Evolutionary conservation across 2,329 filamentous ascomycete species (phyloP), one percentile per base, ranked within the genome.

Genomic region (Furcasterigmium sp.): DNA sequence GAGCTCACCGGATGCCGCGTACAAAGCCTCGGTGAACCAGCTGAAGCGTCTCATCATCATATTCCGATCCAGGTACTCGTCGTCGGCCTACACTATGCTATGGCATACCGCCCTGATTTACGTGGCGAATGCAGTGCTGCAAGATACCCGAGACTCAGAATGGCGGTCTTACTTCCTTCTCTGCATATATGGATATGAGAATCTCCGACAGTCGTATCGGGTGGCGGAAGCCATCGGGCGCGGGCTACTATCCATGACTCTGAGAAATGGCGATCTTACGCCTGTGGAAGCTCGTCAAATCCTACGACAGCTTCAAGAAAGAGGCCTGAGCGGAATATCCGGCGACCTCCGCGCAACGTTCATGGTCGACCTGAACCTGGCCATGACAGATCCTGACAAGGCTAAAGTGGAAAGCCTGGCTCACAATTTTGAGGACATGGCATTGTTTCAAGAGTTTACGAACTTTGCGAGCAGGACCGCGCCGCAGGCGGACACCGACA

Each of bases 41-140:
- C 54, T 69, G 8, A 68, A 69, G 45, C 55, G 56, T 7, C 55
- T 68, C 2, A 51, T 69, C 5, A 43, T 68, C 19, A 51, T 58
- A 13, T 68, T 65, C 44, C 60, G 64, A 14, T 51, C 53, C 15
- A 53, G 55, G 3, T 57, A 65, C 35, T 41, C 49, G 8, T 57
- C 56, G 8, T 64, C 65, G 3, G 51, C 55, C 1, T 65, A 61
- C 41, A 61, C 62, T 2, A 58, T 69, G 8, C 51, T 69, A 3
- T 70, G 65, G 64, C 63, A 69, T 39, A 67, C 56, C 3, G 64
- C 61, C 2, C 49, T 70, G 17, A 58, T 64, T 3, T 68, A 68
- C 28, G 53, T 69, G 1, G 53, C 60, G 5, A 69, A 69, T 26
- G 63, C 61, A 4, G 56, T 68, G 11, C 47, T 68, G 0, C 51